Evolutionary conservation across 805 yeast species (phyloP).

Genomic region (Lachancea fermentati): DNA sequence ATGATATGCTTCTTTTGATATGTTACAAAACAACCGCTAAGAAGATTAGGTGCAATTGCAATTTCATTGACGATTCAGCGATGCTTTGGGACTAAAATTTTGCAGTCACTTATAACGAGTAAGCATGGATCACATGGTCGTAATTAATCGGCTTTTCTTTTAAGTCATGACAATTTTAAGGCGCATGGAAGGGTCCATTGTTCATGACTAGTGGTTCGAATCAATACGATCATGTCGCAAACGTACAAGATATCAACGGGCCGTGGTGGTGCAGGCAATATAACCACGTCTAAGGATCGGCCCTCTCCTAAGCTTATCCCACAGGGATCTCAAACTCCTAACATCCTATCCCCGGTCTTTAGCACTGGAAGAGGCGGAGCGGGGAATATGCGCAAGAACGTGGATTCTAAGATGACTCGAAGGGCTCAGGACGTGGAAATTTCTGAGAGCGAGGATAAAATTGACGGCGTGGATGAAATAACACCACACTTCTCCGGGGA

Average conservation of each 20-base stretch:
- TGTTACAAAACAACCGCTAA: no score
- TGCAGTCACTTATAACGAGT: neutral
- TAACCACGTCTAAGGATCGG: conserved; percentile 38
- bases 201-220: neutral
- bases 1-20: no score
- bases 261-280: conserved; percentile 76
- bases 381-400: conserved; percentile 66
- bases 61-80: neutral
- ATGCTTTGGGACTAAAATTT: neutral
- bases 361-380: conserved; percentile 78
- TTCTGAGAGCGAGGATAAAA: conserved; percentile 22
- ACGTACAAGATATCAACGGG: conserved; percentile 47
- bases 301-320: conserved; percentile 53
- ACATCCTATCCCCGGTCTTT: conserved; percentile 46
- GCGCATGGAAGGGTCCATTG: neutral
- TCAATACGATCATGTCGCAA: neutral
- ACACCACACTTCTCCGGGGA: neutral
- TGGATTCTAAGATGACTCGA: conserved; percentile 52
- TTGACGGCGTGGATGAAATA: neutral
- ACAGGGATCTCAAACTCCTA: conserved; percentile 59
- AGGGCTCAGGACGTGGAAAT: conserved; percentile 62
- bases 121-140: neutral
- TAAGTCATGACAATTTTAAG: neutral
- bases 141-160: neutral
- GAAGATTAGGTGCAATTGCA: neutral